Evolutionary conservation across 345 rosid species (phyloP), one percentile per base, ranked within the genome.

Genomic region (Citropsis articulata): DNA sequence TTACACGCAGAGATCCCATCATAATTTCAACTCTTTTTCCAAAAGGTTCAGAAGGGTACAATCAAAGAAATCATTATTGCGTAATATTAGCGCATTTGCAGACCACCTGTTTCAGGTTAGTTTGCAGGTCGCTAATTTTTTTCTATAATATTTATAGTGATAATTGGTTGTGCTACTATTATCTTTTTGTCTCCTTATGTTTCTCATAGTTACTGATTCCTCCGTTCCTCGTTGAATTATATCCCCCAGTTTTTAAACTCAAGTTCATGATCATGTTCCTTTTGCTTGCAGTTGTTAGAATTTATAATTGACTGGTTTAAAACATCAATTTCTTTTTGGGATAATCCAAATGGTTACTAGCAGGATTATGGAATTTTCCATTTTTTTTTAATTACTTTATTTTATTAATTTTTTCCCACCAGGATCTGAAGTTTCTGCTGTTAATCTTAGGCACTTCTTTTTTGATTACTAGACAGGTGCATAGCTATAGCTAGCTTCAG

Each of bases 61-160:
- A 22, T 85, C 79, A 19, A 91, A 86, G 77, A 84, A 87, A 75
- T 83, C 86, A 1, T 66, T 90, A 59, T 66, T 89, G 73, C 88
- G 88, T n/a, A 83, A 89, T 82, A 27, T 85, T 33, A 76, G 69
- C 82, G 79, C 86, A 63, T 92, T 85, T 71, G 83, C 92, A 59
- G 89, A 90, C 19, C 66, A 81, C 87, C 22, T 91, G 78, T 85
- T 89, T 83, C 71, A 87, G 92, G 97, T 92, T 70, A 79, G n/a
- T 65, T 45, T 71, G 75, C 24, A 28, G 63, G 30, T 75, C 24
- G 10, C 62, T 78, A 24, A 35, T 55, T 66, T 35, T 22, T 55
- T 62, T 42, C n/a, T 22, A 33, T 57, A 14, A 33, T 27, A 25
- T 36, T 63, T 36, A 9, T 48, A 30, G 2, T 31, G 24, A 48